phyloP scores from a whole-genome alignment of 2,329 filamentous ascomycete genomes.

The Sporothrix humicola region DNA sequence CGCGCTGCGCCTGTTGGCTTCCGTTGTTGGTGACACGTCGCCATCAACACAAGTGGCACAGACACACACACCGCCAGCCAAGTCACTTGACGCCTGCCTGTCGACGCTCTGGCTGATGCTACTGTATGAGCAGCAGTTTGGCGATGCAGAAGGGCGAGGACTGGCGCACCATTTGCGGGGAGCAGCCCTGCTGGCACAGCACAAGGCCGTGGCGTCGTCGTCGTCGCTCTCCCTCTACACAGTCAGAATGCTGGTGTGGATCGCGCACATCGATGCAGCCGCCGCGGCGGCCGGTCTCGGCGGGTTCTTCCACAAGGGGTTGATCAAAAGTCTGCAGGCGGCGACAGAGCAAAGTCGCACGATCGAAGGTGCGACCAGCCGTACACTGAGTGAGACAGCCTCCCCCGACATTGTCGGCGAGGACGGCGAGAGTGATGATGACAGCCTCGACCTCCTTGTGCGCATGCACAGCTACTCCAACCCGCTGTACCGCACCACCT shows the following conservation, averaged over 20 bases:
- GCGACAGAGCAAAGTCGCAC: neutral
- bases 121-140: conserved; percentile 19
- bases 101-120: conserved; percentile 11
- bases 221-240: neutral
- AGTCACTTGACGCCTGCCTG: neutral
- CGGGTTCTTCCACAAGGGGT: neutral
- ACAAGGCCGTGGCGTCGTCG: neutral
- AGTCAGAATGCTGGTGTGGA: neutral
- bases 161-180: neutral
- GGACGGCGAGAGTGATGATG: neutral
- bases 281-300: neutral
- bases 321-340: neutral
- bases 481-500: conserved; percentile 14
- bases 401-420: neutral
- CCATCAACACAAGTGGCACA: neutral
- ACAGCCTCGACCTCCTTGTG: neutral
- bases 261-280: neutral
- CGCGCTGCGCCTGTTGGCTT: neutral
- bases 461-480: conserved; percentile 15
- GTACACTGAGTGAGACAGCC: neutral
- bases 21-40: neutral
- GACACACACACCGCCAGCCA: neutral
- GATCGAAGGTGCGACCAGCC: neutral
- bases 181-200: neutral
- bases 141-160: neutral